Conservation (phyloP, 352 stramenopile species). For the Globisporangium perplexum region DNA sequence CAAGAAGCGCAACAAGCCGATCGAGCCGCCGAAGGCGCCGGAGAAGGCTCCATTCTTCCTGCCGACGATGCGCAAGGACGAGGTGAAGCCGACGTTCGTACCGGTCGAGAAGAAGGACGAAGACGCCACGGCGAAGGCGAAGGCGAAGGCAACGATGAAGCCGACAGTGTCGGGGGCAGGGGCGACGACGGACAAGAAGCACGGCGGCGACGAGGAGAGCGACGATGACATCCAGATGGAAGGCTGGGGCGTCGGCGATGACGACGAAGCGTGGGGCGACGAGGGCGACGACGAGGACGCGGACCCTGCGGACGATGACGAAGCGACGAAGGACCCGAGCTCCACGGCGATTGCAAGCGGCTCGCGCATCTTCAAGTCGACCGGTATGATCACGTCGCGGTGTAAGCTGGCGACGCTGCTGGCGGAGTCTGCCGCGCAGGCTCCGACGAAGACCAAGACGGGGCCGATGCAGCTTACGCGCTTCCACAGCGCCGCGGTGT, state of each 20-base stretch:
- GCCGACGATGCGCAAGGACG: constrained; percentile 83
- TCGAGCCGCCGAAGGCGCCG: constrained; percentile 91
- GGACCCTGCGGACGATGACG: constrained; percentile 22
- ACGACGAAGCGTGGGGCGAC: constrained; percentile 64
- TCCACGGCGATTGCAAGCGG: constrained; percentile 12
- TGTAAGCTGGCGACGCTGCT: constrained; percentile 68
- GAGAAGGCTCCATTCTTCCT: constrained; percentile 95
- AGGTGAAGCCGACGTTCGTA: constrained; percentile 75
- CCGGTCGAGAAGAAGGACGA: constrained; percentile 22
- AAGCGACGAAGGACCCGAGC: constrained; percentile 5
- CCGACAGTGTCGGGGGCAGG: too few relatives aligned
- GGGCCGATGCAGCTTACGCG: constrained; percentile 23
- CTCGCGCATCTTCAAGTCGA: constrained; percentile 68
- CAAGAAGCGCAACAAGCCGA: constrained; percentile 95
- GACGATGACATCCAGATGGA: constrained; percentile 32
- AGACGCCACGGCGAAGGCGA: not conserved
- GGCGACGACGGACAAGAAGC: not conserved
- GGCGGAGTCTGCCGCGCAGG: constrained; percentile 17
- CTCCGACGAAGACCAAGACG: constrained; percentile 8
- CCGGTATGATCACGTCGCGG: constrained; percentile 62
- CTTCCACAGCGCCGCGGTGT: constrained; percentile 40
- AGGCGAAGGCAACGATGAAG: constrained; percentile 2
- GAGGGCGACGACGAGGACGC: constrained; percentile 32
- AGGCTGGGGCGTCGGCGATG: constrained; percentile 54
- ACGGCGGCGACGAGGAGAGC: constrained; percentile 16